These are phyloP conservation scores for Priceomyces melissophilus DNA, from an alignment of 805 yeast species.

Conservation along the genomic window DNA sequence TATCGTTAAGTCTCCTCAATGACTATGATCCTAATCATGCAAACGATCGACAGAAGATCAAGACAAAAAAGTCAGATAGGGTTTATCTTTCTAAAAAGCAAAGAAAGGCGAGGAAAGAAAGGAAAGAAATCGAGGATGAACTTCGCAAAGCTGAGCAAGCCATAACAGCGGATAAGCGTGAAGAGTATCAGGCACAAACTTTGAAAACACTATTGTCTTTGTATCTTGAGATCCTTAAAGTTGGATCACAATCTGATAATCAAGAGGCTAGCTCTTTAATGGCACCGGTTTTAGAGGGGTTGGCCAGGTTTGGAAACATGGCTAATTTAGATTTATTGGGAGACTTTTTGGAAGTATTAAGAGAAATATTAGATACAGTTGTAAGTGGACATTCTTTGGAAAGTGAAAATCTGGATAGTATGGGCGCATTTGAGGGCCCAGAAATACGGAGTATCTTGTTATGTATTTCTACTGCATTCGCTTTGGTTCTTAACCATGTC, in stretches of 20 bases:
- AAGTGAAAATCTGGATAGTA: constrained; percentile 19
- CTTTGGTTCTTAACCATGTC: constrained; percentile 72
- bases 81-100: constrained; percentile 90
- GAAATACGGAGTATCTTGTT: constrained; percentile 72
- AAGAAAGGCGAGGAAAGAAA: constrained; percentile 81
- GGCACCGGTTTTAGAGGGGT: constrained; percentile 88
- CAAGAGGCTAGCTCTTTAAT: constrained; percentile 53
- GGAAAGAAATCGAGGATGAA: constrained; percentile 85
- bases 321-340: constrained; percentile 91
- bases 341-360: constrained; percentile 83
- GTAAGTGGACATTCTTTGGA: constrained; percentile 39
- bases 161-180: constrained; percentile 84
- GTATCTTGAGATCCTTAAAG: constrained; percentile 73
- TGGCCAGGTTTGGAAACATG: constrained; percentile 86
- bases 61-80: constrained; percentile 79
- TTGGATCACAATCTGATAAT: constrained; percentile 31
- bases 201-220: constrained; percentile 67
- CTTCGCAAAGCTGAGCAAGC: constrained; percentile 82
- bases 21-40: constrained; percentile 69
- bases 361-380: constrained; percentile 67
- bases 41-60: constrained; percentile 42
- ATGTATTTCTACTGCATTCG: constrained; percentile 87
- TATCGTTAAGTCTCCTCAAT: constrained; percentile 61
- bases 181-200: constrained; percentile 78
- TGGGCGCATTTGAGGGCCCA: constrained; percentile 29